These are phyloP conservation scores for Zygoascus ofunaensis DNA, from an alignment of 805 yeast species.

Conservation along the genomic window DNA sequence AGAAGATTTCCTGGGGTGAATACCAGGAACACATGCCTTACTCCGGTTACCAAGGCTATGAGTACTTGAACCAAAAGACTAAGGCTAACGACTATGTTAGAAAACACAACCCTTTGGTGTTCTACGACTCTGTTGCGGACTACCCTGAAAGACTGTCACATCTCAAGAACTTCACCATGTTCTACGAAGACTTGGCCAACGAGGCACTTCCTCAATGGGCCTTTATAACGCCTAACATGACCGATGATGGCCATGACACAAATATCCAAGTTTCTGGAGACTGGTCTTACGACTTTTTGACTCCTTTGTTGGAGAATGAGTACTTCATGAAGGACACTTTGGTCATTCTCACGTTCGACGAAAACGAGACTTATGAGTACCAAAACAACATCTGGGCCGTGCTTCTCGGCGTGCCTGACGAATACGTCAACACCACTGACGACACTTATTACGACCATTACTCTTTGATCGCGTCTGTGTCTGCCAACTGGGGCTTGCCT, in stretches of 20 bases:
- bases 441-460: conserved; percentile 44
- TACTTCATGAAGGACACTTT: conserved; percentile 41
- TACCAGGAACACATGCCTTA: conserved; percentile 47
- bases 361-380: conserved; percentile 36
- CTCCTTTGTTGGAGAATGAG: conserved; percentile 36
- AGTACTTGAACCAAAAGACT: conserved; percentile 36
- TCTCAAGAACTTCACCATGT: conserved; percentile 41
- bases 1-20: conserved; percentile 43
- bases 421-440: conserved; percentile 37
- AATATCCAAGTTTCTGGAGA: conserved; percentile 38
- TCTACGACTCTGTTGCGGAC: conserved; percentile 34
- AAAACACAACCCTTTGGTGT: conserved; percentile 43
- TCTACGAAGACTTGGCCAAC: conserved; percentile 34
- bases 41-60: conserved; percentile 43
- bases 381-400: conserved; percentile 40
- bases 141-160: conserved; percentile 32
- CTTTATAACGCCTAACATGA: conserved; percentile 46
- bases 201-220: conserved; percentile 43
- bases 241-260: conserved; percentile 45
- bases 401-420: conserved; percentile 39
- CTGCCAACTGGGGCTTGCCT: conserved; percentile 44
- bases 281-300: conserved; percentile 39
- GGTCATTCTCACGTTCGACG: conserved; percentile 43
- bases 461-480: conserved; percentile 40
- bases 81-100: conserved; percentile 42